Evolutionary conservation across 2,329 filamentous ascomycete species (phyloP).

Genomic region (Beauveria sp.): DNA sequence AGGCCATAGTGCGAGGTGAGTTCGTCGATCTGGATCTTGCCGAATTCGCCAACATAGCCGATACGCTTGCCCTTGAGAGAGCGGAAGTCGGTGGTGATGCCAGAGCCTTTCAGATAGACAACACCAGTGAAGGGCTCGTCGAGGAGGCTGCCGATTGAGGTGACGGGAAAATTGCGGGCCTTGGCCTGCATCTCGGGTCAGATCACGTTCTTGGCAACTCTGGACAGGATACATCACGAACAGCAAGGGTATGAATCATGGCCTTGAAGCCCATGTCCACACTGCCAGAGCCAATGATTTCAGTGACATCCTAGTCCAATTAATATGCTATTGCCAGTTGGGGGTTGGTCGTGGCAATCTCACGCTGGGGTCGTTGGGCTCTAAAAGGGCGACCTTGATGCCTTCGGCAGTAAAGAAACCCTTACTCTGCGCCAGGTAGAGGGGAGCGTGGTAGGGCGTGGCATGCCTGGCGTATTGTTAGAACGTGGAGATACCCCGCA

Average conservation of each 20-base stretch:
- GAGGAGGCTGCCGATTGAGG: slow-evolving; percentile 65
- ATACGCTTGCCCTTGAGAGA: slow-evolving; percentile 70
- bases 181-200: slow-evolving; percentile 47
- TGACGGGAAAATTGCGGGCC: slow-evolving; percentile 65
- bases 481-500: background rate
- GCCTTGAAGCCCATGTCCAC: slow-evolving; percentile 76
- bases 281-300: slow-evolving; percentile 70
- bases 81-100: slow-evolving; percentile 68
- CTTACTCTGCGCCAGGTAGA: slow-evolving; percentile 70
- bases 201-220: background rate
- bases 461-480: slow-evolving; percentile 53
- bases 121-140: slow-evolving; percentile 77
- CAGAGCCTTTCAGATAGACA: slow-evolving; percentile 66
- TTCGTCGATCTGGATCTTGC: slow-evolving; percentile 79
- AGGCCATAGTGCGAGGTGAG: slow-evolving; percentile 72
- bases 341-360: slow-evolving; percentile 13
- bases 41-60: slow-evolving; percentile 74
- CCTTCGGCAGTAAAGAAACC: slow-evolving; percentile 69
- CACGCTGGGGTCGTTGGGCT: slow-evolving; percentile 72
- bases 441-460: slow-evolving; percentile 70
- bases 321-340: background rate
- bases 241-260: slow-evolving; percentile 75
- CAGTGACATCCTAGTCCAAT: slow-evolving; percentile 60
- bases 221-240: slow-evolving; percentile 19
- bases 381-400: slow-evolving; percentile 68